These are phyloP conservation scores for Cryphonectria parasitica DNA, from an alignment of 2,329 filamentous ascomycete species.

Conservation along the genomic window DNA sequence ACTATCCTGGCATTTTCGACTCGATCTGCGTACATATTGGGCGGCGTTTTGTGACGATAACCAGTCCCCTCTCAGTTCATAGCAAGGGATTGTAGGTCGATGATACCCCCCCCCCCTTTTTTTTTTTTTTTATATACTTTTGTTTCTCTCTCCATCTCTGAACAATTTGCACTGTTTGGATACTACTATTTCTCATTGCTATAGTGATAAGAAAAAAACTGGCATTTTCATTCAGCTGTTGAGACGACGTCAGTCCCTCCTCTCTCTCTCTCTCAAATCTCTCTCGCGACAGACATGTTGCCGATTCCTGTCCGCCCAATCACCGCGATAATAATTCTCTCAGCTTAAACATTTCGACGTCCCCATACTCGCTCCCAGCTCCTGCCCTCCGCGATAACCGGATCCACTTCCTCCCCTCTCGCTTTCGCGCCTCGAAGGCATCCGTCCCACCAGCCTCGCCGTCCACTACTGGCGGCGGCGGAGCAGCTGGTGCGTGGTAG, in stretches of 20 bases:
- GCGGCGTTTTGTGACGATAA: neutral
- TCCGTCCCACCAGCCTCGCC: neutral
- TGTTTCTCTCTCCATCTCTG: neutral
- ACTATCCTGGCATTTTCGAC: neutral
- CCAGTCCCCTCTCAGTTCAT: conserved; percentile 2
- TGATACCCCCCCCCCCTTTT: conserved; percentile 15
- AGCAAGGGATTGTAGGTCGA: conserved; percentile 21
- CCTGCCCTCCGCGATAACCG: conserved; percentile 18
- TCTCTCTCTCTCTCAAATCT: neutral
- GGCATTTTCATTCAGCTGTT: neutral
- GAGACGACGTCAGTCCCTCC: too few relatives aligned
- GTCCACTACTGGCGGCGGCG: neutral
- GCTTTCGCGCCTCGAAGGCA: conserved; percentile 18
- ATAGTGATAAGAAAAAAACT: neutral
- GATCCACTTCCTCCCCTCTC: conserved; percentile 25
- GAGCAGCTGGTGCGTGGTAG: conserved; percentile 14
- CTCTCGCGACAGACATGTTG: neutral
- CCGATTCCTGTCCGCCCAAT: neutral
- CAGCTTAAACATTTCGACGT: conserved; percentile 23
- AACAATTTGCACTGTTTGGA: conserved; percentile 2
- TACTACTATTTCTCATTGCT: conserved; percentile 12
- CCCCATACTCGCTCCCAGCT: neutral
- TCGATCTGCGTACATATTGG: neutral
- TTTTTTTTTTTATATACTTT: neutral
- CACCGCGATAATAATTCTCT: conserved; percentile 25